Conservation (phyloP, 257 asterid species). For the Asclepias syriaca region DNA sequence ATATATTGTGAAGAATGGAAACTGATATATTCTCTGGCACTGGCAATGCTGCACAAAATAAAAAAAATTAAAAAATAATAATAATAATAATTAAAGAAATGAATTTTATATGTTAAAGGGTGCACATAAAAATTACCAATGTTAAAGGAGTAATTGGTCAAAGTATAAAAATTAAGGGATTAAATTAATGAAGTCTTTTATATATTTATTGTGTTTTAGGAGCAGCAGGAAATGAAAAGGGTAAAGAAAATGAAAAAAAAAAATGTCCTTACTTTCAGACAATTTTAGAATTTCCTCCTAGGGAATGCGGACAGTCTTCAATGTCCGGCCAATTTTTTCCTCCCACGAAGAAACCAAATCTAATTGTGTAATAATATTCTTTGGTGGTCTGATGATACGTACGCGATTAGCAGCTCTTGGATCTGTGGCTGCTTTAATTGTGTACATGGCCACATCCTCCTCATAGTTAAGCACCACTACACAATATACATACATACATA, state of each 20-base stretch:
- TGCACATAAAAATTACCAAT: no score
- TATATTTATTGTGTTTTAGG: no score
- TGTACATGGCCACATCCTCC: slow-evolving; percentile 31
- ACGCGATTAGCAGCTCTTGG: slow-evolving; percentile 29
- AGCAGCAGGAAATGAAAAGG: neutral
- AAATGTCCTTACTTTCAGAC: slow-evolving; percentile 20
- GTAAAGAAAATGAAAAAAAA: no score
- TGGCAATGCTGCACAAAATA: slow-evolving; percentile 22
- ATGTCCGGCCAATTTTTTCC: slow-evolving; percentile 22
- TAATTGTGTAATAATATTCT: slow-evolving; percentile 27
- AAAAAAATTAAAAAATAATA: neutral
- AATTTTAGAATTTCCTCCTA: slow-evolving; percentile 27
- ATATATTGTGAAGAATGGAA: slow-evolving; percentile 35
- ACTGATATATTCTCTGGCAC: slow-evolving; percentile 29
- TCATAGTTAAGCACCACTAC: slow-evolving; percentile 31
- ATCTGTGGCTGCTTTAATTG: slow-evolving; percentile 28
- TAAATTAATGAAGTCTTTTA: no score
- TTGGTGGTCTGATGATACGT: slow-evolving; percentile 26
- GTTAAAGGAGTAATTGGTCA: no score
- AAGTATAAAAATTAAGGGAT: neutral
- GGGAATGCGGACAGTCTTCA: slow-evolving; percentile 17
- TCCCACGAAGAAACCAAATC: slow-evolving; percentile 34
- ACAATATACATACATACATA: neutral
- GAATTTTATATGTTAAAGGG: no score
- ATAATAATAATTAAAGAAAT: no score